Evolutionary conservation across 2,329 filamentous ascomycete genomes (phyloP).

Genomic region (Chrysosphaeria jannelii): DNA sequence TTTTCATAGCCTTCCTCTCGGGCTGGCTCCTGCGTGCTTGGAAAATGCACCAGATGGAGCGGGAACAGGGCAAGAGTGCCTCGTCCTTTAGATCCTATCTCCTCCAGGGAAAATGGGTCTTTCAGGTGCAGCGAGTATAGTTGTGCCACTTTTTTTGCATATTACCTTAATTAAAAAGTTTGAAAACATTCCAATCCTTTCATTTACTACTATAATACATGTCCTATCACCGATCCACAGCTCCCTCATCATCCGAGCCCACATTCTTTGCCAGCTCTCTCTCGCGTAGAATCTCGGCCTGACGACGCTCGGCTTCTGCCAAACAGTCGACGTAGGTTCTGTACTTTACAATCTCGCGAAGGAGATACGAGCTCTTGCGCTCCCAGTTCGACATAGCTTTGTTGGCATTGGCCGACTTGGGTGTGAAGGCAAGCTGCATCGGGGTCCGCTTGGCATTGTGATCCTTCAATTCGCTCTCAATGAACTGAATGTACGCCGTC

Average conservation of each 20-base stretch:
- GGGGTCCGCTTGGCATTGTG: slow-evolving; percentile 72
- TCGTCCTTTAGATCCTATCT: no score
- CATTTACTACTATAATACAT: background rate
- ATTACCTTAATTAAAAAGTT: background rate
- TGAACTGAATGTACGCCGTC: slow-evolving; percentile 48
- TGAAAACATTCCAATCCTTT: no score
- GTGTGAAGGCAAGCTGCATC: slow-evolving; percentile 72
- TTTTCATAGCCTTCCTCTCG: slow-evolving; percentile 20
- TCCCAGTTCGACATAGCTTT: slow-evolving; percentile 95
- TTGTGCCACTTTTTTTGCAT: background rate
- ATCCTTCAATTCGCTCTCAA: slow-evolving; percentile 57
- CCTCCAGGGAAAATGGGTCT: slow-evolving; percentile 4
- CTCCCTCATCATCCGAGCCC: slow-evolving; percentile 11
- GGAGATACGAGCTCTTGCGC: slow-evolving; percentile 69
- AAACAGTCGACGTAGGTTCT: slow-evolving; percentile 78
- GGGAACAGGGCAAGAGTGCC: slow-evolving; percentile 1
- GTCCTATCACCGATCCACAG: background rate
- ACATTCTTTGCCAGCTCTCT: slow-evolving; percentile 20
- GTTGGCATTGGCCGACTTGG: slow-evolving; percentile 46
- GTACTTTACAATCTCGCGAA: slow-evolving; percentile 91
- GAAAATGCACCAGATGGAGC: slow-evolving; percentile 13
- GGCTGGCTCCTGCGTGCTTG: slow-evolving; percentile 14
- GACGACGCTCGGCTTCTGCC: slow-evolving; percentile 35
- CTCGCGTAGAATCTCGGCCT: slow-evolving; percentile 39
- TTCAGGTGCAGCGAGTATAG: slow-evolving; percentile 2